Evolutionary conservation across 1,284 basidiomycete species (phyloP).

Genomic region (Caloboletus inedulis): DNA sequence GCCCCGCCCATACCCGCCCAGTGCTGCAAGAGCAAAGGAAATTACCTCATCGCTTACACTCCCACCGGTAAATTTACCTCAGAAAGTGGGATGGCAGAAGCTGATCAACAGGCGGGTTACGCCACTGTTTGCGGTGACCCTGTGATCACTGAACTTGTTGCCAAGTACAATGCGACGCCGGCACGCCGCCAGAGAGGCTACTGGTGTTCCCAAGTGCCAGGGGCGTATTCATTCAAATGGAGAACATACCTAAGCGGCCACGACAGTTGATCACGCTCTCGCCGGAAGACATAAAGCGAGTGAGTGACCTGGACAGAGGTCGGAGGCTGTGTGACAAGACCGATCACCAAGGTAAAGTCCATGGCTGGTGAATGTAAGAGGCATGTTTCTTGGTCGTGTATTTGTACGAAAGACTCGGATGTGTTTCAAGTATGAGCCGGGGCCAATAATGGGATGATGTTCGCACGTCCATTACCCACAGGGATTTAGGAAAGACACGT

Average conservation of each 20-base stretch:
- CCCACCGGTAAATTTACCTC: constrained; percentile 18
- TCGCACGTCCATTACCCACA: constrained; percentile 25
- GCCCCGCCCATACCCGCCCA: constrained; percentile 39
- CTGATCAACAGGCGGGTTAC: constrained; percentile 31
- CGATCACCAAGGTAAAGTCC: constrained; percentile 9
- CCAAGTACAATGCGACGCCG: constrained; percentile 42
- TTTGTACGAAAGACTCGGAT: background rate
- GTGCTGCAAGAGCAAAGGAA: constrained; percentile 38
- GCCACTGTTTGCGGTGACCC: constrained; percentile 41
- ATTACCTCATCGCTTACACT: constrained; percentile 45
- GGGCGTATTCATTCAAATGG: constrained; percentile 1
- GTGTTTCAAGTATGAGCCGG: background rate
- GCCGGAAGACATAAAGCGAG: constrained; percentile 13
- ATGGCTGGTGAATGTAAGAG: constrained; percentile 2
- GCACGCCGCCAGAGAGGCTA: constrained; percentile 40
- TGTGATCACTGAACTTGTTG: constrained; percentile 39
- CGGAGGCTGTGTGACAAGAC: constrained; percentile 9
- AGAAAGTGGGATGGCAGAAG: background rate
- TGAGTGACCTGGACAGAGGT: constrained; percentile 10
- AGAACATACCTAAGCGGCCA: background rate
- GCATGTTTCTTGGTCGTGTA: background rate
- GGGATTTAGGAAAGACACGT: constrained; percentile 27
- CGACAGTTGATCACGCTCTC: constrained; percentile 11
- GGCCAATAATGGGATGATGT: constrained; percentile 14
- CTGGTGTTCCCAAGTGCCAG: constrained; percentile 42